A percentile compares a stretch with the other conserved stretches of the same genome.
Conservation (phyloP, 176 grass and related monocot genomes). For the Poa annua region DNA sequence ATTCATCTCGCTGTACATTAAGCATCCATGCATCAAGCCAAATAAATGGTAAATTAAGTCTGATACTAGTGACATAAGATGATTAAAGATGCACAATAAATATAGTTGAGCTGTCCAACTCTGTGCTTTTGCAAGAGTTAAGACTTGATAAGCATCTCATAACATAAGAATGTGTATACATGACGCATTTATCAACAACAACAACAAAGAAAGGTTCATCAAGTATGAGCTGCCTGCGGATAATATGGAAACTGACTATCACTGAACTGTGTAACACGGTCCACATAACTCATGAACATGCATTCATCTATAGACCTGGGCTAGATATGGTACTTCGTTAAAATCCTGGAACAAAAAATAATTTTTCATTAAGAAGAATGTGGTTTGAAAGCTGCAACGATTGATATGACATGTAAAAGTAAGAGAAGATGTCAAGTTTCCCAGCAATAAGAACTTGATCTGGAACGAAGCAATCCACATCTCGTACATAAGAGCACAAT, state of each 20-base stretch:
- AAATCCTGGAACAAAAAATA: conserved; percentile 24
- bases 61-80: conserved; percentile 14
- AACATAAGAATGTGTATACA: conserved; percentile 33
- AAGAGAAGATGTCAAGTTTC: conserved; percentile 18
- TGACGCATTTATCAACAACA: conserved; percentile 25
- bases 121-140: conserved; percentile 10
- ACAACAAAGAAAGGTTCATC: conserved; percentile 15
- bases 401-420: conserved; percentile 21
- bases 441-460: neutral
- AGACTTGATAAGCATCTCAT: conserved; percentile 11
- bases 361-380: conserved; percentile 29
- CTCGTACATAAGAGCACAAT: conserved; percentile 23
- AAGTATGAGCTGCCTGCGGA: neutral
- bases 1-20: conserved; percentile 17
- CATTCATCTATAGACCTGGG: conserved; percentile 31
- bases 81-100: neutral
- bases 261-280: conserved; percentile 35
- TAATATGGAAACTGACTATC: conserved; percentile 28
- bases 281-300: conserved; percentile 26
- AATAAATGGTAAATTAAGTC: conserved; percentile 25
- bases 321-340: conserved; percentile 17
- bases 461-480: conserved; percentile 13
- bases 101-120: conserved; percentile 18
- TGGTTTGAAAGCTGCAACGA: conserved; percentile 18
- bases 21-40: neutral